Base-by-base conservation (phyloP, 1,284 basidiomycete genomes). In the Trichosporon faecale region DNA sequence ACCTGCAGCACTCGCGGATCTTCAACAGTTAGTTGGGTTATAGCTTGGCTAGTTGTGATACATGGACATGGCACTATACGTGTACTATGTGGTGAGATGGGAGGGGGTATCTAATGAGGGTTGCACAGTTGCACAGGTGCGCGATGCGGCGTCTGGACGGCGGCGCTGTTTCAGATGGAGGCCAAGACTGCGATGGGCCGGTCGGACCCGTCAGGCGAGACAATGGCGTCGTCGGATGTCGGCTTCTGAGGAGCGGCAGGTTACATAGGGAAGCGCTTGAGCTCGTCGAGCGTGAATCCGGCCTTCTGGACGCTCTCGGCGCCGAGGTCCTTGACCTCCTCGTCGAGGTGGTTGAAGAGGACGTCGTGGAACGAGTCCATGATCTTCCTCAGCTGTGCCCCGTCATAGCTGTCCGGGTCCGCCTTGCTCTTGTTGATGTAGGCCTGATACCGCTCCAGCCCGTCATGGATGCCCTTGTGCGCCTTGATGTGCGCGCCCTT, bases 1-100 rank as follows among this genome's bases (percentile, higher is more conserved):
- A 98, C 84, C 85, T 95, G 77, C 91, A 97, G 80, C 96, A 98
- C 84, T 95, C 94, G 44, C 87, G 95, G 66, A 92, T 99, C 74
- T 99, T 99, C 87, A 99, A 99, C 83, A 82, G 82, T 63, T 84
- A 76, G 49, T 21, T n/a, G n/a, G n/a, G n/a, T n/a, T n/a, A n/a
- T n/a, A n/a, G n/a, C n/a, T n/a, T 11, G 12, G 49, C 49, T 68
- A 27, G 9, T 2, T 55, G 27, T 60, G 57, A 61, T 61, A 61
- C 57, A 61, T 61, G 27, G 9, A 29, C 25, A 60, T 60, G 18
- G 11, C 27, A 60, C 55, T 29, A 29, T 60, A 21, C 31, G 27
- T 31, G 55, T 60, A 52, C 49, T 52, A 52, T 11, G 49, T 25
- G 49, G 25, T 6, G 31, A 14, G 55, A 31, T 16, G 52, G 12